Evolutionary conservation across 768 basidiomycete genomes (phyloP).

Genomic region (Termitomyces sp.): DNA sequence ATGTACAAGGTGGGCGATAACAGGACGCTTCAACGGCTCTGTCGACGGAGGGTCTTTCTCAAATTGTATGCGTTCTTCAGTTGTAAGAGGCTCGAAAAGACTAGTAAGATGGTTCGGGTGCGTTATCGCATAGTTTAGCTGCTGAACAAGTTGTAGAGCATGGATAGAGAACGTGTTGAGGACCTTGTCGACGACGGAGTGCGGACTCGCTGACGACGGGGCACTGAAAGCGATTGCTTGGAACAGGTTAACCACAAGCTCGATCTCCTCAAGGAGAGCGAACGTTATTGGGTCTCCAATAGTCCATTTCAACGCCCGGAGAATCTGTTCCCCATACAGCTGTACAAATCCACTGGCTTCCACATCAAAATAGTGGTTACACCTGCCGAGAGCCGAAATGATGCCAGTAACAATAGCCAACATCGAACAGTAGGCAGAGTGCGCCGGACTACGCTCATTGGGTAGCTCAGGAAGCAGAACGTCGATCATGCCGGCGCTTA

Average conservation of each 20-base stretch:
- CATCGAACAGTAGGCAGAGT: constrained; percentile 81
- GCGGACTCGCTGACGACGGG: constrained; percentile 36
- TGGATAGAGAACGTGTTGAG: constrained; percentile 63
- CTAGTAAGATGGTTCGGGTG: constrained; percentile 87
- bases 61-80: constrained; percentile 63
- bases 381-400: constrained; percentile 52
- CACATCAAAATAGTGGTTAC: constrained; percentile 73
- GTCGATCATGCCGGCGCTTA: constrained; percentile 70
- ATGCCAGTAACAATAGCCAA: constrained; percentile 73
- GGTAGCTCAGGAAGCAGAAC: constrained; percentile 63
- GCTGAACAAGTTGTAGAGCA: constrained; percentile 72
- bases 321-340: constrained; percentile 77
- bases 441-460: constrained; percentile 72
- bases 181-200: constrained; percentile 53
- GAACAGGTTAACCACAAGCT: constrained; percentile 74
- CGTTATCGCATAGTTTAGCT: constrained; percentile 84
- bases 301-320: constrained; percentile 75
- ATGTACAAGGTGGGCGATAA: constrained; percentile 67
- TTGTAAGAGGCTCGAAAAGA: constrained; percentile 71
- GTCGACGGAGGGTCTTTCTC: constrained; percentile 60
- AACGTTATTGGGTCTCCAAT: constrained; percentile 72
- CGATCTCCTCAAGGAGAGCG: constrained; percentile 76
- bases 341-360: constrained; percentile 86
- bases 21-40: constrained; percentile 65
- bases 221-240: constrained; percentile 61